These are phyloP conservation scores for Pseudocercospora fijiensis DNA, from an alignment of 2,329 filamentous ascomycete genomes.

Conservation along the genomic window DNA sequence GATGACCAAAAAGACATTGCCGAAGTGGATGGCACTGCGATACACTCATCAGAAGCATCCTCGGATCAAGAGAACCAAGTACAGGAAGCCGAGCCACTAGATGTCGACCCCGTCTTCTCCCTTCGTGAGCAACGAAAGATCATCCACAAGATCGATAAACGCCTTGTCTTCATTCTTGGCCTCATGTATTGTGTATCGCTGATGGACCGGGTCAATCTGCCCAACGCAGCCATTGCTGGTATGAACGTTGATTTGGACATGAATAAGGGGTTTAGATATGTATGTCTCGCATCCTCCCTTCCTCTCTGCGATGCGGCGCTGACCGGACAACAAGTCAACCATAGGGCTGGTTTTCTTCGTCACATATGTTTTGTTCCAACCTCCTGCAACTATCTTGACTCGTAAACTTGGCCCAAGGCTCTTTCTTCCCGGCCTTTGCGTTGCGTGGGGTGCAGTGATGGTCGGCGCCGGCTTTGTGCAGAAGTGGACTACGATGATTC, in stretches of 20 bases:
- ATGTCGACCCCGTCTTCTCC: background rate
- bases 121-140: background rate
- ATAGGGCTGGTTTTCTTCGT: background rate
- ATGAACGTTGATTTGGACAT: background rate
- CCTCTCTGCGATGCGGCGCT: background rate
- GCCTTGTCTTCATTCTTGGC: background rate
- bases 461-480: background rate
- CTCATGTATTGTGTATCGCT: background rate
- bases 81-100: background rate
- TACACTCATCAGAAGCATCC: background rate
- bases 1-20: background rate
- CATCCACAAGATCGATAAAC: background rate
- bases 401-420: background rate
- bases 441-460: background rate
- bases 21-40: background rate
- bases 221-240: background rate
- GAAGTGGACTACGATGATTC: background rate
- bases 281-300: background rate
- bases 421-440: background rate
- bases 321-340: background rate
- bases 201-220: background rate
- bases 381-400: background rate
- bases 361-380: background rate
- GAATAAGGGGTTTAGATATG: background rate
- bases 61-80: background rate